These are phyloP conservation scores for Pythium oligandrum DNA, from an alignment of 352 stramenopile species.

Conservation along the genomic window DNA sequence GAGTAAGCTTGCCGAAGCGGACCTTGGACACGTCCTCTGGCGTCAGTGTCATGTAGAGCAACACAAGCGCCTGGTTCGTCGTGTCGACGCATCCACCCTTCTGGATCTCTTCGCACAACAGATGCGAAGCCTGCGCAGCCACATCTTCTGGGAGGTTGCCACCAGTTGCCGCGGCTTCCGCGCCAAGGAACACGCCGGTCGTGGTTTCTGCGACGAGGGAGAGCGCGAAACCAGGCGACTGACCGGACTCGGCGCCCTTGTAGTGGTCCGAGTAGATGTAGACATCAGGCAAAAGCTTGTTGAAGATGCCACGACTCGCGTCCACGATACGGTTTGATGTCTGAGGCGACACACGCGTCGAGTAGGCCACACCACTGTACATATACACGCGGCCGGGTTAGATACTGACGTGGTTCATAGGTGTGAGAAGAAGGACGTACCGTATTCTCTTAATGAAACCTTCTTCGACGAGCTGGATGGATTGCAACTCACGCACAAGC, in stretches of 20 bases:
- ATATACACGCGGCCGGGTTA: slow-evolving; percentile 2
- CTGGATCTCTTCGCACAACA: slow-evolving; percentile 97
- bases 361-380: slow-evolving; percentile 91
- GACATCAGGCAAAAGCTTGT: slow-evolving; percentile 97
- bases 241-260: slow-evolving; percentile 85
- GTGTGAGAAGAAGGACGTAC: too few species aligned
- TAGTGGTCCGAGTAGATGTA: slow-evolving; percentile 99
- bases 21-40: slow-evolving; percentile 97
- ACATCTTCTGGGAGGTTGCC: slow-evolving; percentile 95
- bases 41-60: slow-evolving; percentile 97
- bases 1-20: slow-evolving; percentile 85
- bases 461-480: slow-evolving; percentile 94
- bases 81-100: slow-evolving; percentile 94
- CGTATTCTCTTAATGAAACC: slow-evolving; percentile 98
- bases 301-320: slow-evolving; percentile 94
- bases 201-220: slow-evolving; percentile 97
- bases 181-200: slow-evolving; percentile 91
- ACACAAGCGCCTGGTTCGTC: slow-evolving; percentile 91
- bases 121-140: slow-evolving; percentile 87
- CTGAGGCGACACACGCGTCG: slow-evolving; percentile 95
- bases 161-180: slow-evolving; percentile 86
- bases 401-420: slow-evolving; percentile 6
- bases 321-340: slow-evolving; percentile 98
- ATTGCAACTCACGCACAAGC: slow-evolving; percentile 90
- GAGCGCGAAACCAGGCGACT: slow-evolving; percentile 90